Evolutionary conservation across 768 basidiomycete species (phyloP).

Genomic region (Amanita molliuscula): DNA sequence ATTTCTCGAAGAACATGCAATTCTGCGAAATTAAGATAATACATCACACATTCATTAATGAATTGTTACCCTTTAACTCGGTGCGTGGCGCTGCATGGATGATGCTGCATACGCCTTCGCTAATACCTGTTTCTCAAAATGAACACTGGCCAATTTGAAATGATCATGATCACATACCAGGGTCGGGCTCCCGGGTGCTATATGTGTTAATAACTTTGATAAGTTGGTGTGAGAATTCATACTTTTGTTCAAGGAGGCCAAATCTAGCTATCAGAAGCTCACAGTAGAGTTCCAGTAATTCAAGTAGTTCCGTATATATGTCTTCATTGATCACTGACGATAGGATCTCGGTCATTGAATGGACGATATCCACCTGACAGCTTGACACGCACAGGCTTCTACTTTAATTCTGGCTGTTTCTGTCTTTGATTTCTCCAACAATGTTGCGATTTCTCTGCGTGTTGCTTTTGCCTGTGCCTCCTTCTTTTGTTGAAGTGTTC

Average conservation of each 20-base stretch:
- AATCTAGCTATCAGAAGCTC: conserved; percentile 92
- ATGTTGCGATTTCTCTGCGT: conserved; percentile 71
- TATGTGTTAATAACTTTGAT: conserved; percentile 8
- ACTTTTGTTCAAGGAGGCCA: conserved; percentile 86
- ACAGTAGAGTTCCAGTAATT: conserved; percentile 88
- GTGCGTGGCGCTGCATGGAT: conserved; percentile 89
- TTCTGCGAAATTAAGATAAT: conserved; percentile 35
- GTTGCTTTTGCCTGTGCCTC: conserved; percentile 64
- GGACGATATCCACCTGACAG: conserved; percentile 7
- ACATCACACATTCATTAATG: neutral
- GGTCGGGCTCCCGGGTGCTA: conserved; percentile 79
- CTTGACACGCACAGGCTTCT: conserved; percentile 56
- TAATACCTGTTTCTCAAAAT: conserved; percentile 20
- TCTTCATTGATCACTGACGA: conserved; percentile 72
- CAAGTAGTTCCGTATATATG: conserved; percentile 77
- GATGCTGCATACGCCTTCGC: conserved; percentile 81
- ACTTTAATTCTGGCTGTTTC: conserved; percentile 83
- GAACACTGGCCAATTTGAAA: neutral
- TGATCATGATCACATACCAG: conserved; percentile 34
- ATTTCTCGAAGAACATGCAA: conserved; percentile 87
- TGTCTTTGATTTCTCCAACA: conserved; percentile 68
- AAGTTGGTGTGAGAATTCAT: conserved; percentile 16
- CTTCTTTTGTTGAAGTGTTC: conserved; percentile 88
- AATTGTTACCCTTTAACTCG: conserved; percentile 66
- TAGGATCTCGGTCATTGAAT: conserved; percentile 1